A percentile compares a stretch with the other conserved stretches of the same genome.
These are phyloP conservation scores for Coprinellus aureogranulatus DNA, from an alignment of 768 basidiomycete species.

Conservation along the genomic window DNA sequence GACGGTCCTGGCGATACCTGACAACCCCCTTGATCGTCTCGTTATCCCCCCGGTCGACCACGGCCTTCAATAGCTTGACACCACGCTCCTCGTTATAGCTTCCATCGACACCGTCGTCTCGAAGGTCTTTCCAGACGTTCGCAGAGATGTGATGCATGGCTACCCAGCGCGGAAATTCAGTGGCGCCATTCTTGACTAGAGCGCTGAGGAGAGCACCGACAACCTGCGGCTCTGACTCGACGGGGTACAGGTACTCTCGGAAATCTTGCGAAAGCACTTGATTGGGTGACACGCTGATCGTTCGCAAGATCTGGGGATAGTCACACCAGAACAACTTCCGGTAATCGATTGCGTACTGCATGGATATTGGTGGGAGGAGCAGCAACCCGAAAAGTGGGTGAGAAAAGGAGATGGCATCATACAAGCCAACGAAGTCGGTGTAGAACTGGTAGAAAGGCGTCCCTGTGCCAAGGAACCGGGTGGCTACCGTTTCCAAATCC, in stretches of 20 bases:
- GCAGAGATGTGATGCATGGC: conserved; percentile 79
- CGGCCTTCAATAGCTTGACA: conserved; percentile 47
- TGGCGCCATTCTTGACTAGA: conserved; percentile 41
- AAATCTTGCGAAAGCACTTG: conserved; percentile 54
- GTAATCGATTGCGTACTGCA: conserved; percentile 79
- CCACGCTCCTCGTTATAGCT: conserved; percentile 32
- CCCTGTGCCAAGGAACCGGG: conserved; percentile 55
- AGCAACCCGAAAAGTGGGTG: conserved; percentile 73
- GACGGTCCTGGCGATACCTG: conserved; percentile 50
- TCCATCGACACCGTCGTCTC: conserved; percentile 13
- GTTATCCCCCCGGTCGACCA: conserved; percentile 49
- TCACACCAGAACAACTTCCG: conserved; percentile 84
- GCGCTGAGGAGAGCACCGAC: conserved; percentile 63
- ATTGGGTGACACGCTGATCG: conserved; percentile 49
- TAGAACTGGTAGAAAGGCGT: conserved; percentile 94
- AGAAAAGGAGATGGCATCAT: conserved; percentile 86
- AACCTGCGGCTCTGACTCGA: conserved; percentile 61
- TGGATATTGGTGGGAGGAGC: conserved; percentile 72
- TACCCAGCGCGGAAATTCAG: conserved; percentile 63
- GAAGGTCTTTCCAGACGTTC: conserved; percentile 70
- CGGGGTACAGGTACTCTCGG: conserved; percentile 67
- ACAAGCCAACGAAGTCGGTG: conserved; percentile 86
- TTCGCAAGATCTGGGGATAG: conserved; percentile 62
- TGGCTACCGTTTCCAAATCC: conserved; percentile 53
- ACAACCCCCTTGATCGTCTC: conserved; percentile 53